These are phyloP conservation scores for Tetradesmus obliquus DNA, from an alignment of 139 green algal species.

Conservation along the genomic window DNA sequence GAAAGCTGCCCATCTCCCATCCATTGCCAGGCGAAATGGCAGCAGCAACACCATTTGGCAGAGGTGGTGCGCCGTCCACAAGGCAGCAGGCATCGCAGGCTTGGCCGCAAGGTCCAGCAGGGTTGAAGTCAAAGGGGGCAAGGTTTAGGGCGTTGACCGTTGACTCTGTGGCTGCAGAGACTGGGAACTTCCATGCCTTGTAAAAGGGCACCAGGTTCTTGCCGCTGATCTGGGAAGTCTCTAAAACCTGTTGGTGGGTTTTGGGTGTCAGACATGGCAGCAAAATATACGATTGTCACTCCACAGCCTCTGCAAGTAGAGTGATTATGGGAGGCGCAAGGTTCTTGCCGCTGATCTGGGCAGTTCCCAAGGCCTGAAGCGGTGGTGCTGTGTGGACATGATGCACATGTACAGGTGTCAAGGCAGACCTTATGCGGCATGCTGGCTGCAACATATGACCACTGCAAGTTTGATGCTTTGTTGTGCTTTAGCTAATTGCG, in stretches of 20 bases:
- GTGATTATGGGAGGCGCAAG: not conserved
- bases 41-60: not conserved
- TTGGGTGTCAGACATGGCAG: no score
- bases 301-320: no score
- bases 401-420: no score
- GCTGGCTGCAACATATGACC: no score
- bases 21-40: not conserved
- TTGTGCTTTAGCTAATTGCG: no score
- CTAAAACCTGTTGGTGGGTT: not conserved
- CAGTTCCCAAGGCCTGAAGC: not conserved
- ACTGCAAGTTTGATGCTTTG: no score
- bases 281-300: no score
- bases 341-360: not conserved
- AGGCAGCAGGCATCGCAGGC: not conserved
- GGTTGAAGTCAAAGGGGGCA: not conserved
- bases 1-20: no score
- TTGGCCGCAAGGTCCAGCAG: not conserved
- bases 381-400: no score
- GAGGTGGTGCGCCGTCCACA: no score
- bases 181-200: not conserved
- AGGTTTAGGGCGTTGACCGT: not conserved
- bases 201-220: constrained; percentile 3
- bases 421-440: no score
- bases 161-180: not conserved
- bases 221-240: not conserved